Conservation (phyloP, 2,329 filamentous ascomycete genomes). For the Neopestalotiopsis clavispora region DNA sequence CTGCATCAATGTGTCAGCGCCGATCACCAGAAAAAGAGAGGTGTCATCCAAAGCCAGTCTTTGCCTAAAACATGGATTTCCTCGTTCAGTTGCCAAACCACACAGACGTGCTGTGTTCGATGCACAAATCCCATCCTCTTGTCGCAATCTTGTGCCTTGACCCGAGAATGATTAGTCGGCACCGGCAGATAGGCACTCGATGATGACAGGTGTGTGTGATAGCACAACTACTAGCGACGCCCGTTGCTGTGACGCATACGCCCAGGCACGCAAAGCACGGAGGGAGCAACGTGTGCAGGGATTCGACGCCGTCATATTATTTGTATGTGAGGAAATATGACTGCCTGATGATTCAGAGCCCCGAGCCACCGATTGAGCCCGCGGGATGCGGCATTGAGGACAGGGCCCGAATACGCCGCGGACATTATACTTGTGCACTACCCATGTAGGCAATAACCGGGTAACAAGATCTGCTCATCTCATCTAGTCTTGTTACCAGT, state of each 20-base stretch:
- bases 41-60: neutral
- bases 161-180: neutral
- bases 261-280: neutral
- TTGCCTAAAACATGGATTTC: neutral
- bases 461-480: neutral
- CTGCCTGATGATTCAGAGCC: conserved; percentile 15
- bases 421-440: neutral
- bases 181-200: neutral
- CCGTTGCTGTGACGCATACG: neutral
- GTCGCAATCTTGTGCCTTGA: neutral
- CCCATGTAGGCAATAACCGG: no score
- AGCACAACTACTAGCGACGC: neutral
- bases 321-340: neutral
- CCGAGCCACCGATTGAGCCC: neutral
- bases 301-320: neutral
- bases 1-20: neutral
- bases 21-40: neutral
- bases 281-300: neutral
- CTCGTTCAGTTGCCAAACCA: neutral
- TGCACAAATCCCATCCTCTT: neutral
- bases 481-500: neutral
- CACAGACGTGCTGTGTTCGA: neutral
- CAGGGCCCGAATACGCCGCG: neutral
- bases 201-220: neutral
- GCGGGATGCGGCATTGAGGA: conserved; percentile 10